Base-by-base conservation (phyloP, 106 monocot species). In the Apostasia ramifera region DNA sequence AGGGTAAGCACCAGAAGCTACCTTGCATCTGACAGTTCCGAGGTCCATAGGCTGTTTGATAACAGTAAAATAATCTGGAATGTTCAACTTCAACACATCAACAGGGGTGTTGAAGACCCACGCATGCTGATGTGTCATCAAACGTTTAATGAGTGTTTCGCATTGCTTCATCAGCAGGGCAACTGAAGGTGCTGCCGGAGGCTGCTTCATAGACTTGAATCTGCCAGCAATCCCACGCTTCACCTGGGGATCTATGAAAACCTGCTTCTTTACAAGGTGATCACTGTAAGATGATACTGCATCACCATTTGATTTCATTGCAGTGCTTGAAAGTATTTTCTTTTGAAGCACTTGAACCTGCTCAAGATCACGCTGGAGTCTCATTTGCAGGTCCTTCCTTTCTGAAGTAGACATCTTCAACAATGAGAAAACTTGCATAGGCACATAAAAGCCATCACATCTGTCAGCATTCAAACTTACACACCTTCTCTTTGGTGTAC, bases 21-120 rank as follows among this genome's bases (percentile, higher is more conserved):
- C n/a, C 59, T 87, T 92, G 44, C 6, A 71, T 71, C 81, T 86
- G 11, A 97, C 55, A 2, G 97, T 97, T n/a, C 92, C 97, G n/a
- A 97, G 63, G 80, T 97, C 97, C 97, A 97, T 97, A 9, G 97
- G 97, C 13, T 85, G 80, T 73, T 92, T 89, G 15, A 97, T 92
- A 52, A 97, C 72, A 2, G 75, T 72, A 53, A 59, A 80, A 67
- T 97, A 97, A 81, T 97, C 97, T 13, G 97, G 97, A 70, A 92
- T 89, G 1, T 92, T 87, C 46, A 92, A 66, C 75, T 81, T 83
- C 46, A 85, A 83, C 3, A 65, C 79, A 77, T 97, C 92, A 48
- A 97, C 97, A 2, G 97, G 97, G 4, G 39, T 59, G 55, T 84
- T 87, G 57, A 97, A 97, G 2, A 82, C 82, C 81, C 82, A 82